Percentiles rank a stretch among this genome's conserved stretches.
Conservation (phyloP, 2,329 filamentous ascomycete genomes). For the Trichoderma breve region DNA sequence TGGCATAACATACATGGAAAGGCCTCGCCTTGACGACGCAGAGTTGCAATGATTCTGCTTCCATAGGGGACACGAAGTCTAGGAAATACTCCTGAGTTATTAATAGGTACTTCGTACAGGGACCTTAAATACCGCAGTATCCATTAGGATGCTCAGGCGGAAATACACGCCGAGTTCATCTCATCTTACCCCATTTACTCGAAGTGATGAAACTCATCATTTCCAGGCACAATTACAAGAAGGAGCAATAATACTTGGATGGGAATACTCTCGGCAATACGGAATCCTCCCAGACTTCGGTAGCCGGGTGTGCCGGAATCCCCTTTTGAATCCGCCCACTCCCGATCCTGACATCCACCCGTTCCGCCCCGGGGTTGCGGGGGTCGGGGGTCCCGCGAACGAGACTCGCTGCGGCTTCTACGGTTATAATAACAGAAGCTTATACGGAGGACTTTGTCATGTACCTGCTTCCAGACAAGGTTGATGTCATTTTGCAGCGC, state of each 20-base stretch:
- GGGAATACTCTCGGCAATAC: neutral
- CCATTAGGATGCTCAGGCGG: neutral
- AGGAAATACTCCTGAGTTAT: neutral
- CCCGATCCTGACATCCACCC: constrained; percentile 2
- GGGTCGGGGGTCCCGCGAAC: neutral
- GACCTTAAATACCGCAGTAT: neutral
- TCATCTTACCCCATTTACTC: neutral
- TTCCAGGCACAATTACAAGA: neutral
- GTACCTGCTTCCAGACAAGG: neutral
- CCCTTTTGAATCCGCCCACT: neutral
- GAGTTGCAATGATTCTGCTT: neutral
- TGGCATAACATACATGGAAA: neutral
- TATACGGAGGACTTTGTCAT: neutral
- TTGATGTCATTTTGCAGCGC: neutral
- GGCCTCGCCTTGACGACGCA: neutral
- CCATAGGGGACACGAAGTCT: neutral
- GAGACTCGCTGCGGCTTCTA: neutral
- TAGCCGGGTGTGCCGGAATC: constrained; percentile 3
- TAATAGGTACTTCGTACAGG: neutral
- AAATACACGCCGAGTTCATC: neutral
- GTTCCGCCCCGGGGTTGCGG: constrained; percentile 9
- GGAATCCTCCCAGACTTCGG: neutral
- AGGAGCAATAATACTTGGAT: neutral
- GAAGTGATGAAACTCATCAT: neutral
- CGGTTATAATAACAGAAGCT: neutral